A percentile compares a stretch with the other conserved stretches of the same genome.
Evolutionary conservation across 345 rosid genomes (phyloP).

Genomic region (Hirschfeldia incana): DNA sequence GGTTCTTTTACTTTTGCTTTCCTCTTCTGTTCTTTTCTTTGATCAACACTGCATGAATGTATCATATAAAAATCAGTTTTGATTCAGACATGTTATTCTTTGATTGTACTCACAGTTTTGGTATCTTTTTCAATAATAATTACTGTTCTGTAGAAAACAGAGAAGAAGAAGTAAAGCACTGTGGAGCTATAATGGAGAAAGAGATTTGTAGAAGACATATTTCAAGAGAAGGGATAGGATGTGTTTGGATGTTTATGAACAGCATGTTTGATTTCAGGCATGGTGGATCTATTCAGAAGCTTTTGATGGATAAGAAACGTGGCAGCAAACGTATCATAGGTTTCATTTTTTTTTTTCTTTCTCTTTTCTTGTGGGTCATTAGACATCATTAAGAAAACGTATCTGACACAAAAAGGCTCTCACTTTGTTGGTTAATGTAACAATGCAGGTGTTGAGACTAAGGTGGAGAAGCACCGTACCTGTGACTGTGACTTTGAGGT

Average conservation of each 20-base stretch:
- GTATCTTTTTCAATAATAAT: background rate
- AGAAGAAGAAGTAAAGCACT: background rate
- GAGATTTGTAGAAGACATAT: conserved; percentile 43
- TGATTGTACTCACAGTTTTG: conserved; percentile 19
- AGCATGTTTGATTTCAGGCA: conserved; percentile 78
- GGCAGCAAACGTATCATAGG: conserved; percentile 43
- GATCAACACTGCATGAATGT: conserved; percentile 38
- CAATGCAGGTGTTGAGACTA: conserved; percentile 40
- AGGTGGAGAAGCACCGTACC: conserved; percentile 38
- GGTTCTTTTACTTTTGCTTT: background rate
- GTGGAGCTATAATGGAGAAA: conserved; percentile 31
- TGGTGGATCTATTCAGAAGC: conserved; percentile 64
- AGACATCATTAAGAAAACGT: background rate
- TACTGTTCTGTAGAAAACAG: conserved; percentile 1
- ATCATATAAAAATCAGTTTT: conserved; percentile 8
- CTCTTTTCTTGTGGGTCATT: too few relatives aligned
- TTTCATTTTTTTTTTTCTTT: background rate
- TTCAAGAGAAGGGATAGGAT: conserved; percentile 63
- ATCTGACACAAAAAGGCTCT: background rate
- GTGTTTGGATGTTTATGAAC: conserved; percentile 82
- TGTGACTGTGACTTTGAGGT: conserved; percentile 41
- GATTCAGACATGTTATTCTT: background rate
- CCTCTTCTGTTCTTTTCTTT: background rate
- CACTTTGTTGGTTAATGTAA: conserved; percentile 37
- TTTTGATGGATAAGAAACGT: conserved; percentile 64